phyloP scores from a whole-genome alignment of 1,284 basidiomycete genomes.

The Sporisorium graminicola region DNA sequence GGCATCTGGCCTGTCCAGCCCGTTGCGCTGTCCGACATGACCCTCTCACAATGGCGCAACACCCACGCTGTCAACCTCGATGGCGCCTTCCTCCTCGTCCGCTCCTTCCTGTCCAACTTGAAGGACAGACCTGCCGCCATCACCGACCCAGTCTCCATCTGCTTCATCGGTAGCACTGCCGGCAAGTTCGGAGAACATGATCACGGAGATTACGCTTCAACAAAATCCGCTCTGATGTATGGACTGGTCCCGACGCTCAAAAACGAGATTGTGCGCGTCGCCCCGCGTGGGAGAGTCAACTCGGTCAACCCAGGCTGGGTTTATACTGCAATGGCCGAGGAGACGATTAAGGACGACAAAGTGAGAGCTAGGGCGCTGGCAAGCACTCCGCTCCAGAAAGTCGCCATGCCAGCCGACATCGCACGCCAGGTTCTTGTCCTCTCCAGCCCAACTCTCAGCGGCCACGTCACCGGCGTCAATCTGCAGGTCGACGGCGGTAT shows the following conservation, averaged over 20 bases:
- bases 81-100: constrained; percentile 76
- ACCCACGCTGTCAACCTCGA: constrained; percentile 79
- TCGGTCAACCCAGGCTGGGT: constrained; percentile 81
- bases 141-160: constrained; percentile 75
- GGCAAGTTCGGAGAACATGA: constrained; percentile 80
- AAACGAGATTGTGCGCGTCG: constrained; percentile 83
- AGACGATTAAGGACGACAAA: constrained; percentile 71
- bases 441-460: constrained; percentile 77
- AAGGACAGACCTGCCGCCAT: constrained; percentile 70
- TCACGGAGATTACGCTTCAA: constrained; percentile 52
- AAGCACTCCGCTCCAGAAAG: constrained; percentile 79
- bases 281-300: constrained; percentile 79
- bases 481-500: constrained; percentile 82
- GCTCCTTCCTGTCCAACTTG: constrained; percentile 76
- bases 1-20: constrained; percentile 73
- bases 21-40: constrained; percentile 75
- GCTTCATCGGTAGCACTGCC: constrained; percentile 79
- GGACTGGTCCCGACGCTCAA: constrained; percentile 79
- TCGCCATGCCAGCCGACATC: constrained; percentile 77
- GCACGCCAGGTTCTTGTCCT: constrained; percentile 78
- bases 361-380: constrained; percentile 72
- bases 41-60: constrained; percentile 77
- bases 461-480: constrained; percentile 79
- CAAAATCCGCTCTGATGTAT: constrained; percentile 78
- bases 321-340: constrained; percentile 75